phyloP scores from a whole-genome alignment of 257 asterid species.

The Thymus quinquecostatus region DNA sequence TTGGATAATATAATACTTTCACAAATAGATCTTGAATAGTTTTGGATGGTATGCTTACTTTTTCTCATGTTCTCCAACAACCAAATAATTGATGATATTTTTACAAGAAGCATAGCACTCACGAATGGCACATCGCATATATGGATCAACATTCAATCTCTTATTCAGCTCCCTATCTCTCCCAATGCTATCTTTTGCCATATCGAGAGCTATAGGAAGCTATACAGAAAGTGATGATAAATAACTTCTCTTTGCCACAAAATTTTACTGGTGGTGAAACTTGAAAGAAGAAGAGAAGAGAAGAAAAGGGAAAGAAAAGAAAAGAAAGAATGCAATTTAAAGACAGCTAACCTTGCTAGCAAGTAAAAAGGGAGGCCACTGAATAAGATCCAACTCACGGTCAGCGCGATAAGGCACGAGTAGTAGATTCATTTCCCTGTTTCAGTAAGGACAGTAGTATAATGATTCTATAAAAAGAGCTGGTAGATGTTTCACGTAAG shows the following conservation, averaged over 20 bases:
- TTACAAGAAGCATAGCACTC: slow-evolving; percentile 93
- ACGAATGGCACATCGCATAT: slow-evolving; percentile 86
- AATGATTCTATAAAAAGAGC: background rate
- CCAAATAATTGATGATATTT: slow-evolving; percentile 77
- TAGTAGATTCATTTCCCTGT: slow-evolving; percentile 87
- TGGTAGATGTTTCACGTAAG: slow-evolving; percentile 9
- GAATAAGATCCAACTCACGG: slow-evolving; percentile 84
- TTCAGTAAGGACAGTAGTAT: background rate
- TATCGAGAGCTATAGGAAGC: slow-evolving; percentile 97
- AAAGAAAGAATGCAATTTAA: slow-evolving; percentile 4
- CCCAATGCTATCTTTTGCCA: slow-evolving; percentile 94
- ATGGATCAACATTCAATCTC: slow-evolving; percentile 70
- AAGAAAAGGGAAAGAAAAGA: too few species aligned
- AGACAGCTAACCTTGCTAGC: slow-evolving; percentile 77
- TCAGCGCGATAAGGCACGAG: slow-evolving; percentile 97
- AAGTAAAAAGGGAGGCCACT: slow-evolving; percentile 98
- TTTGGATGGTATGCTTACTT: slow-evolving; percentile 54
- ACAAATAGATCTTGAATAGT: slow-evolving; percentile 14
- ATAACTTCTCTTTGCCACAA: slow-evolving; percentile 5
- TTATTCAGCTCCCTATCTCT: slow-evolving; percentile 90
- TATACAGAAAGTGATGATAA: slow-evolving; percentile 35
- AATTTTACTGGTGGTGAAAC: background rate
- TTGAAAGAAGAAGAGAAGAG: too few species aligned
- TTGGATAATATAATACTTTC: slow-evolving; percentile 15
- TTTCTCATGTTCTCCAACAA: slow-evolving; percentile 76